These are phyloP conservation scores for Geranium incanum DNA, from an alignment of 441 rosid species.

Conservation along the genomic window DNA sequence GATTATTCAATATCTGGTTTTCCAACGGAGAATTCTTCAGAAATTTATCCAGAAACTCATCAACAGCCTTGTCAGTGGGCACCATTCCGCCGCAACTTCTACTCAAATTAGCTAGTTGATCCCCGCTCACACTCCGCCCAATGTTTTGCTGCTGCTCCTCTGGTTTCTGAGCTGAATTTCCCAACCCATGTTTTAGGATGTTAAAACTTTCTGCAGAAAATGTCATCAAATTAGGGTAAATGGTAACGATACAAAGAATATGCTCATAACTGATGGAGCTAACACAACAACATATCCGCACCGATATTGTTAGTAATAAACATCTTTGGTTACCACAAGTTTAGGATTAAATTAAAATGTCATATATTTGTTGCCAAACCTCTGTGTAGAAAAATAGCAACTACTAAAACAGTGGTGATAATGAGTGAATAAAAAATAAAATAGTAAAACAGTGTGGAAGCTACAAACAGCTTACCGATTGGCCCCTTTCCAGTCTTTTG, in stretches of 20 bases:
- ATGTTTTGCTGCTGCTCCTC: background rate
- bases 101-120: background rate
- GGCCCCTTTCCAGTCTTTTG: constrained; percentile 32
- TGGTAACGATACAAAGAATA: background rate
- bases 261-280: background rate
- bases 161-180: background rate
- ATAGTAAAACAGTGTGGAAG: constrained; percentile 5
- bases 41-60: background rate
- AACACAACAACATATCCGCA: background rate
- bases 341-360: background rate
- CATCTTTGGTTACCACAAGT: background rate
- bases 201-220: constrained; percentile 1
- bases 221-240: background rate
- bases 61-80: background rate
- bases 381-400: background rate
- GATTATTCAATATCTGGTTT: background rate
- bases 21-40: background rate
- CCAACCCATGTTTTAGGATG: background rate
- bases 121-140: background rate
- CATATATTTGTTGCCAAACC: background rate
- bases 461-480: constrained; percentile 28
- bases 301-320: background rate
- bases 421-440: constrained; percentile 5
- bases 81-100: background rate
- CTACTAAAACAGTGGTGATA: background rate